phyloP scores from a whole-genome alignment of 495 filamentous ascomycete species.

The Hypomontagnella monticulosa region DNA sequence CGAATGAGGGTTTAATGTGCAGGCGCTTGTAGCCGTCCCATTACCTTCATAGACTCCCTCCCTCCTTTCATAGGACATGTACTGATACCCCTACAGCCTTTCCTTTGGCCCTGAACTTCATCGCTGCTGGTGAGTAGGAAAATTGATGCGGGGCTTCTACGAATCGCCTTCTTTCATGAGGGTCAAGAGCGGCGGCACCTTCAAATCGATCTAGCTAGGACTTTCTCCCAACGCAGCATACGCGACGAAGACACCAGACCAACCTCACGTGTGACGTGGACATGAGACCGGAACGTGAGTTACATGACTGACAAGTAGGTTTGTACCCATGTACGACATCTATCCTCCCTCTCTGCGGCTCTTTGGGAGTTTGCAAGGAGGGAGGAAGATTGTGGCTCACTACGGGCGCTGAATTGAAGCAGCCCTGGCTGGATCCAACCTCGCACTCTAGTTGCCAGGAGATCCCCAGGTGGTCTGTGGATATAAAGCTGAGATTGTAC shows the following conservation, averaged over 20 bases:
- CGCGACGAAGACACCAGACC: background rate
- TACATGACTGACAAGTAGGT: conserved; percentile 47
- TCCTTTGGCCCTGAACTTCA: conserved; percentile 81
- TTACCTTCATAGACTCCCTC: conserved; percentile 15
- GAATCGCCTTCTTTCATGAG: conserved; percentile 14
- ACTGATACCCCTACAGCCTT: conserved; percentile 61
- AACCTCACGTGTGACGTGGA: background rate
- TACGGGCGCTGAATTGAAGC: conserved; percentile 79
- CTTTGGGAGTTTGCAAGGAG: conserved; percentile 27
- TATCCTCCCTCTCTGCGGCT: conserved; percentile 33
- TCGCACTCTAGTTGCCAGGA: conserved; percentile 39
- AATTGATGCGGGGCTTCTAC: conserved; percentile 25
- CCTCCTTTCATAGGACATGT: conserved; percentile 1
- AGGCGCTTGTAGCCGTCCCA: background rate
- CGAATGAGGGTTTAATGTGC: conserved; percentile 22
- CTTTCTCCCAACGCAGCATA: conserved; percentile 4
- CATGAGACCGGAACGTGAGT: conserved; percentile 27
- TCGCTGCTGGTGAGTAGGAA: conserved; percentile 80
- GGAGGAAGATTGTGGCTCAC: conserved; percentile 71
- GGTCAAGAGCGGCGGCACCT: conserved; percentile 56
- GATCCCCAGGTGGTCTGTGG: conserved; percentile 43
- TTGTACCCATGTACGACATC: conserved; percentile 41
- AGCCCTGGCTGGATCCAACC: conserved; percentile 59
- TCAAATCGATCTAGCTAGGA: background rate
- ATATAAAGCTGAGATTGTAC: conserved; percentile 87